These are phyloP conservation scores for Albizia julibrissin DNA, from an alignment of 306 rosid species.

Conservation along the genomic window DNA sequence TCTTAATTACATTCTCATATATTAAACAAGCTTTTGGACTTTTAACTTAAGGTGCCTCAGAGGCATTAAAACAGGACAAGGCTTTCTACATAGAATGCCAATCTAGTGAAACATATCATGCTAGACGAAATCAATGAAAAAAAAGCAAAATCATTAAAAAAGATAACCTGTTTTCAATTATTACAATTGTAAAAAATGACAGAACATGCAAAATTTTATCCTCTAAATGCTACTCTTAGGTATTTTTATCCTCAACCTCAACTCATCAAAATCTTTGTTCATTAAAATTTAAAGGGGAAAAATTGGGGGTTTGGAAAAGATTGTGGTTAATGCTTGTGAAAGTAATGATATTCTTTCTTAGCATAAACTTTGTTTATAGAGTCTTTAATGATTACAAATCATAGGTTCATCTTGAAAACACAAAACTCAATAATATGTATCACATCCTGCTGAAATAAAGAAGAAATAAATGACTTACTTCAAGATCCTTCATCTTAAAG, in stretches of 20 bases:
- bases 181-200: background rate
- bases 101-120: background rate
- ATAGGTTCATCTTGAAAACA: background rate
- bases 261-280: background rate
- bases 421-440: background rate
- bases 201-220: background rate
- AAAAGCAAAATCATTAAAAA: background rate
- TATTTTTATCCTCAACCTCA: background rate
- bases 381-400: background rate
- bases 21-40: background rate
- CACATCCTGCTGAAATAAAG: background rate
- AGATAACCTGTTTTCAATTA: background rate
- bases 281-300: background rate
- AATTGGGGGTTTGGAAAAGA: background rate
- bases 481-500: constrained; percentile 83
- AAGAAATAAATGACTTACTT: constrained; percentile 45
- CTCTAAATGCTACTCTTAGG: constrained; percentile 32
- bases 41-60: no score
- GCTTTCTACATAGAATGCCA: background rate
- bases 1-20: background rate
- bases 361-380: background rate
- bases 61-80: background rate
- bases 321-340: background rate
- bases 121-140: background rate
- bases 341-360: background rate